Evolutionary conservation across 2,329 filamentous ascomycete species (phyloP), one percentile per base, ranked within the genome.

Genomic region (Fusarium coffeatum): DNA sequence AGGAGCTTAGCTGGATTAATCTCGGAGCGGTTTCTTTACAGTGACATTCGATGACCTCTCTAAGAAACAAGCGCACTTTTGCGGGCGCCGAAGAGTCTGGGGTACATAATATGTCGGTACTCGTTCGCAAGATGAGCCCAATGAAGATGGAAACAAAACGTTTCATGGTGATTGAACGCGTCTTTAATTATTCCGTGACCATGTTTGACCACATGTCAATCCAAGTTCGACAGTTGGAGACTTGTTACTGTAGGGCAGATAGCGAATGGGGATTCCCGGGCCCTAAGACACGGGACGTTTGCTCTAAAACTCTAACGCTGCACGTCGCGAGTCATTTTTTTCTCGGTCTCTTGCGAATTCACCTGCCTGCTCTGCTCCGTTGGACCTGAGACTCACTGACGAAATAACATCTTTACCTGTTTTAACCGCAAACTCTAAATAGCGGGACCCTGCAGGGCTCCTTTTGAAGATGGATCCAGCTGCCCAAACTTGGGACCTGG

Each of bases 321-420:
- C 25, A 41, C 13, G 25, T 49, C 5, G 15, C 47, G 63, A 66
- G 63, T 66, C 63, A 65, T 59, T 58, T 9, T n/a, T n/a, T n/a
- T n/a, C n/a, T n/a, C n/a, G n/a, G n/a, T n/a, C 20, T 28, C 23
- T 46, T 28, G 22, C 8, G 13, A n/a, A 23, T 34, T 49, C 28
- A 18, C 15, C 30, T 11, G 20, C 27, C 28, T 28, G 28, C 2
- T 30, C 2, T 30, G 12, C 3, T 23, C 47, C 27, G 20, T 8
- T 18, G 16, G 30, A 25, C 12, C 41, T 56, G 27, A 53, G 40
- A 37, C 16, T n/a, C 8, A 27, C 9, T 5, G 40, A 28, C 12
- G 12, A 22, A 22, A n/a, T 20, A 27, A 13, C 45, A 55, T 27
- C 5, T 25, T 55, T 48, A 37, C 20, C 42, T 22, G 32, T 18